phyloP scores from a whole-genome alignment of 1,284 basidiomycete species.

The Coniophora puteana region DNA sequence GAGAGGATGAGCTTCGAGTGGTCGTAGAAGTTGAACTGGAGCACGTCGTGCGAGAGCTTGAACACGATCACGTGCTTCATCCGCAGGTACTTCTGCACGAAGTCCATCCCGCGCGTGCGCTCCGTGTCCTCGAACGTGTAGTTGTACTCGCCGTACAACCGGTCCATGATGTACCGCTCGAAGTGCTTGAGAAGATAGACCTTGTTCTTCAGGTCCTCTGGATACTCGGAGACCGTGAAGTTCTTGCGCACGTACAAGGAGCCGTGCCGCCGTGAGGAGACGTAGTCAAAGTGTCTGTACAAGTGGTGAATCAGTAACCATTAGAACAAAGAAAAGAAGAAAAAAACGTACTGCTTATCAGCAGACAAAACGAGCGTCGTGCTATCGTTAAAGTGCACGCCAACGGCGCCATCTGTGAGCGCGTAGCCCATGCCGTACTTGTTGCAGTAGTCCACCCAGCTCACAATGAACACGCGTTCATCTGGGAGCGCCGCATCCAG shows the following conservation, averaged over 20 bases:
- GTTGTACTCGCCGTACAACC: constrained; percentile 76
- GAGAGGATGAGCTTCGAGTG: constrained; percentile 94
- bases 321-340: background rate
- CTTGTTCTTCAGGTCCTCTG: constrained; percentile 81
- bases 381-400: constrained; percentile 96
- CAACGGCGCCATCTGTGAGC: constrained; percentile 90
- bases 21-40: constrained; percentile 98
- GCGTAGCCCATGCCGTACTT: constrained; percentile 99
- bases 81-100: constrained; percentile 92
- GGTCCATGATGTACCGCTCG: constrained; percentile 88
- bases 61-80: constrained; percentile 98
- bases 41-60: constrained; percentile 88
- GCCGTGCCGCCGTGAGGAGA: constrained; percentile 61
- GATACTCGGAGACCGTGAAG: constrained; percentile 58
- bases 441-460: constrained; percentile 98
- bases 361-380: constrained; percentile 83
- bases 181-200: constrained; percentile 91
- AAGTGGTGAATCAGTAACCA: constrained; percentile 6
- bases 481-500: constrained; percentile 50
- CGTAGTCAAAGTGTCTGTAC: constrained; percentile 80
- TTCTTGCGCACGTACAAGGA: constrained; percentile 69
- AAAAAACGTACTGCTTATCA: constrained; percentile 65
- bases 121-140: constrained; percentile 76
- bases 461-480: constrained; percentile 88
- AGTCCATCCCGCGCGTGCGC: constrained; percentile 82